Evolutionary conservation across 495 filamentous ascomycete genomes (phyloP), one percentile per base, ranked within the genome.

Genomic region (Xylaria bambusicola): DNA sequence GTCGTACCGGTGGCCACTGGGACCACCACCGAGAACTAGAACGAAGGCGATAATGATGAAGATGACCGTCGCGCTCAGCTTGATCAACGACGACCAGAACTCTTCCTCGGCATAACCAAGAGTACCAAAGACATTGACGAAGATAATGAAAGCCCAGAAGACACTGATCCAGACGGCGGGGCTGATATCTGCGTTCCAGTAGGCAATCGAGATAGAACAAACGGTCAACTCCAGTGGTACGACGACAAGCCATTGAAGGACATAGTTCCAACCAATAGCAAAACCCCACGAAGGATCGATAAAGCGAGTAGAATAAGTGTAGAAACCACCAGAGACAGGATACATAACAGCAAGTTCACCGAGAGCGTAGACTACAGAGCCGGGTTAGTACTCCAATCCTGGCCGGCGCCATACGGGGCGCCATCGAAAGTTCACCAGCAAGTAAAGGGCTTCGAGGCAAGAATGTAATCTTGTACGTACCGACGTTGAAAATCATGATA

Each of bases 241-340:
- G 38, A 84, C 80, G 42, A 82, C 72, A 41, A 77, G 69, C 88
- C 88, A 91, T 66, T 82, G 77, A 48, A 88, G 75, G 54, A 85
- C 82, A 66, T 91, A 91, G 68, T 90, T 85, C 85, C 87, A 91
- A 53, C 91, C 91, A 80, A 96, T 92, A 61, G 91, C 88, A 69
- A 96, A 95, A 48, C 91, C 91, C 80, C 91, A 84, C 55, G 86
- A 86, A 10, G 87, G 85, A 62, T 90, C 86, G 61, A 91, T 85
- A 64, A 92, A 88, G 58, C 89, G 85, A 56, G 86, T 78, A 44
- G 88, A 87, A 61, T 90, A 91, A 29, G 88, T 78, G 31, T 82
- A 81, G 73, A 83, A 76, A 61, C 78, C 74, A 70, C 80, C 80
- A 60, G 77, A 77, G 70, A 89, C 77, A 13, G 89, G 89, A 62